Evolutionary conservation across 257 asterid genomes (phyloP).

Genomic region (Galeopsis tetrahit): DNA sequence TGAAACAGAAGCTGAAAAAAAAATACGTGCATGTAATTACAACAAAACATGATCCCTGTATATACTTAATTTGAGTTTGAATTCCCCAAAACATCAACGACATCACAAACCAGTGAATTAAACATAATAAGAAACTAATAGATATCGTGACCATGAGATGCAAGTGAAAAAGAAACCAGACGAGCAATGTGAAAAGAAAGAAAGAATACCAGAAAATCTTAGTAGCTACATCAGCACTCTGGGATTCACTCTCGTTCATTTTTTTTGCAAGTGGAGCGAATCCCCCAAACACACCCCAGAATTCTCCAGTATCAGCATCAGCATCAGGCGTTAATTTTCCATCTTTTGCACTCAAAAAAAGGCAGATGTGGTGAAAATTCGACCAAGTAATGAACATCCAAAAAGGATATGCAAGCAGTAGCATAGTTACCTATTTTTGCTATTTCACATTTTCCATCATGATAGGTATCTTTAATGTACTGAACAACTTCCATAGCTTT

Average conservation of each 20-base stretch:
- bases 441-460: conserved; percentile 80
- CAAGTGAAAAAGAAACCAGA: conserved; percentile 34
- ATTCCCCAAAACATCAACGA: conserved; percentile 8
- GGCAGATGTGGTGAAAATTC: conserved; percentile 20
- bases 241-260: conserved; percentile 36
- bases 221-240: conserved; percentile 29
- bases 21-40: background rate
- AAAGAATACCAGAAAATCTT: conserved; percentile 66
- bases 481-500: conserved; percentile 92
- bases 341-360: conserved; percentile 63
- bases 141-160: conserved; percentile 29
- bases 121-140: background rate
- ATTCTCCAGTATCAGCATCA: conserved; percentile 75
- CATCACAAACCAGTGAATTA: background rate
- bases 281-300: conserved; percentile 92
- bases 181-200: conserved; percentile 29
- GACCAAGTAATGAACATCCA: conserved; percentile 17
- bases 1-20: too few species aligned
- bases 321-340: conserved; percentile 87
- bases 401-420: conserved; percentile 21
- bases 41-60: background rate
- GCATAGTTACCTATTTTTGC: conserved; percentile 68
- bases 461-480: conserved; percentile 78
- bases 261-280: conserved; percentile 91
- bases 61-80: background rate